These are phyloP conservation scores for Lactifluus volemus DNA, from an alignment of 768 basidiomycete genomes.

Conservation along the genomic window DNA sequence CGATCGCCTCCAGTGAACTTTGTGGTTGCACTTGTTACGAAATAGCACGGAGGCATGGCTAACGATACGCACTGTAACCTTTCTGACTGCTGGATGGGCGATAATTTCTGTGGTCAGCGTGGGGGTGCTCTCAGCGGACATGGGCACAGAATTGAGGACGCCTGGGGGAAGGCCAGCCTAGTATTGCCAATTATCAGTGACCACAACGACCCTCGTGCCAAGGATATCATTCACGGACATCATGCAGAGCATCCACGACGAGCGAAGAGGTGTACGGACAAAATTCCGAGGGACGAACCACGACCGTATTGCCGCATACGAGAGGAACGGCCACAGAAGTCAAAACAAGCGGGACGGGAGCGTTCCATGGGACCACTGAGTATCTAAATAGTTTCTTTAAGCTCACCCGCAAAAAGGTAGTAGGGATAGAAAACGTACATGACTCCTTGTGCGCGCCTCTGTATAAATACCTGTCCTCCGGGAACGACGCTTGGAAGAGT, in stretches of 20 bases:
- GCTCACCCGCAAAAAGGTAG: not conserved
- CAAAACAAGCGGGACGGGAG: conserved; percentile 37
- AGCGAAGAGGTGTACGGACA: conserved; percentile 41
- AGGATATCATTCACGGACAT: conserved; percentile 22
- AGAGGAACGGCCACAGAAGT: conserved; percentile 39
- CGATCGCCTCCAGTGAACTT: conserved; percentile 52
- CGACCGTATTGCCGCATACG: conserved; percentile 48
- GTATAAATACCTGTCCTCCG: conserved; percentile 37
- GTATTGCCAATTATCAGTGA: not conserved
- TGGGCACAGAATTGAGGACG: conserved; percentile 47
- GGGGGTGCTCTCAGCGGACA: conserved; percentile 37
- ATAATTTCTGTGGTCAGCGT: conserved; percentile 42
- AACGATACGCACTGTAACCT: conserved; percentile 38
- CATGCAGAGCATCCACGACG: conserved; percentile 39
- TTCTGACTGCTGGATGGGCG: conserved; percentile 42
- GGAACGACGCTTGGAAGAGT: conserved; percentile 29
- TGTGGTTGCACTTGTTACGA: not conserved
- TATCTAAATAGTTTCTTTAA: conserved; percentile 28
- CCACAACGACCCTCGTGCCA: not conserved
- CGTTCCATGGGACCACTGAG: conserved; percentile 51
- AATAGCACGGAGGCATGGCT: not conserved
- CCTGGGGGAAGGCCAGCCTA: conserved; percentile 53
- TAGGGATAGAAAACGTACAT: conserved; percentile 29
- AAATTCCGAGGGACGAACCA: conserved; percentile 44
- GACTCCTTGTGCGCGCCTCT: conserved; percentile 43